These are phyloP conservation scores for Ceriops tagal DNA, from an alignment of 345 rosid genomes.

Conservation along the genomic window DNA sequence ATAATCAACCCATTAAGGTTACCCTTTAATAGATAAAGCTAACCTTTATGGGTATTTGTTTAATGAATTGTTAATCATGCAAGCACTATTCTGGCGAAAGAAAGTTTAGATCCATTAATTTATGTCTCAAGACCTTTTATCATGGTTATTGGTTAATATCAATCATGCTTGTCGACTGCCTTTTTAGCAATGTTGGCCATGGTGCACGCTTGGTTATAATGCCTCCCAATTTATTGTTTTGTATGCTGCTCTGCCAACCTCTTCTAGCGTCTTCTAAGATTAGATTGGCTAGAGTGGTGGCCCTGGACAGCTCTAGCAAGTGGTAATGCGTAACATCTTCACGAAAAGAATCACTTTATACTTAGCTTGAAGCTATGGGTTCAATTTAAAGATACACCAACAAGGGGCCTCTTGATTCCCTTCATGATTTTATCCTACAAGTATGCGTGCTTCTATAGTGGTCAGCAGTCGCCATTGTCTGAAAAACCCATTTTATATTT, in stretches of 20 bases:
- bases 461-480: slow-evolving; percentile 26
- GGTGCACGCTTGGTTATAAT: slow-evolving; percentile 42
- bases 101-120: slow-evolving; percentile 25
- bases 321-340: not conserved
- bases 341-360: slow-evolving; percentile 3
- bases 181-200: slow-evolving; percentile 32
- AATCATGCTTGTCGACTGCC: slow-evolving; percentile 39
- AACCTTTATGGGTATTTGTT: slow-evolving; percentile 23
- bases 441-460: slow-evolving; percentile 31
- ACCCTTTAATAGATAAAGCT: slow-evolving; percentile 30
- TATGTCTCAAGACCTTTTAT: slow-evolving; percentile 27
- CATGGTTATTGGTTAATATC: slow-evolving; percentile 21
- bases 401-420: slow-evolving; percentile 35
- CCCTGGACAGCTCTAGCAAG: slow-evolving; percentile 34
- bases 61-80: slow-evolving; percentile 14
- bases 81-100: slow-evolving; percentile 24
- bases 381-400: slow-evolving; percentile 47
- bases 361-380: slow-evolving; percentile 52
- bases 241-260: not conserved
- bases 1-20: slow-evolving; percentile 21
- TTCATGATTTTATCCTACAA: slow-evolving; percentile 25
- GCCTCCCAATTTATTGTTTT: slow-evolving; percentile 18
- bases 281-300: slow-evolving; percentile 19
- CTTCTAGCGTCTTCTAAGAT: slow-evolving; percentile 9
- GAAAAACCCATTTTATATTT: slow-evolving; percentile 13